Evolutionary conservation across 2,329 filamentous ascomycete species (phyloP).

Genomic region (Colletotrichum tabaci): DNA sequence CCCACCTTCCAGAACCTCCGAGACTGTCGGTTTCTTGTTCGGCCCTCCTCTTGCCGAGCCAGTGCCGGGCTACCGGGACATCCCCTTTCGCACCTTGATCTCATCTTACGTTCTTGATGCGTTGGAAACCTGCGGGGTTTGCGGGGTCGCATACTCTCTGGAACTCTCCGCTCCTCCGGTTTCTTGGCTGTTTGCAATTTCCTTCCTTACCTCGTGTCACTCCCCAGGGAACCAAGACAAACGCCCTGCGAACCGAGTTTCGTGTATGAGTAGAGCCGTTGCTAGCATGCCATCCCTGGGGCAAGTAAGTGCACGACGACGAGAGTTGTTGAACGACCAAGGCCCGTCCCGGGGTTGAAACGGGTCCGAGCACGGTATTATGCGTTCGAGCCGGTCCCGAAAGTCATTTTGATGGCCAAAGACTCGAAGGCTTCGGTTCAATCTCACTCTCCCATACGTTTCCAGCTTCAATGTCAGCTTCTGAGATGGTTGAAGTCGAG

Average conservation of each 20-base stretch:
- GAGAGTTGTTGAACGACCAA: neutral
- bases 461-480: neutral
- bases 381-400: neutral
- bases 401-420: neutral
- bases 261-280: no score
- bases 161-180: neutral
- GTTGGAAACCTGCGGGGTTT: slow-evolving; percentile 37
- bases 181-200: slow-evolving; percentile 32
- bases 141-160: slow-evolving; percentile 22
- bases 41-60: slow-evolving; percentile 13
- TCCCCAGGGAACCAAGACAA: neutral
- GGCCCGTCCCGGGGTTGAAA: neutral
- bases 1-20: neutral
- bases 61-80: slow-evolving; percentile 3
- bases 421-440: neutral
- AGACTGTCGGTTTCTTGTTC: neutral
- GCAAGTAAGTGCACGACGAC: neutral
- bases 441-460: neutral
- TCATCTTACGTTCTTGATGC: slow-evolving; percentile 6
- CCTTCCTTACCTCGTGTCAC: neutral
- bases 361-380: neutral
- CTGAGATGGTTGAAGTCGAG: no score
- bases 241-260: neutral
- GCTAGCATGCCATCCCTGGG: neutral
- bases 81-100: slow-evolving; percentile 3